Evolutionary conservation across 352 stramenopile genomes (phyloP), one percentile per base, ranked within the genome.

Genomic region (Saprolegnia diclina): DNA sequence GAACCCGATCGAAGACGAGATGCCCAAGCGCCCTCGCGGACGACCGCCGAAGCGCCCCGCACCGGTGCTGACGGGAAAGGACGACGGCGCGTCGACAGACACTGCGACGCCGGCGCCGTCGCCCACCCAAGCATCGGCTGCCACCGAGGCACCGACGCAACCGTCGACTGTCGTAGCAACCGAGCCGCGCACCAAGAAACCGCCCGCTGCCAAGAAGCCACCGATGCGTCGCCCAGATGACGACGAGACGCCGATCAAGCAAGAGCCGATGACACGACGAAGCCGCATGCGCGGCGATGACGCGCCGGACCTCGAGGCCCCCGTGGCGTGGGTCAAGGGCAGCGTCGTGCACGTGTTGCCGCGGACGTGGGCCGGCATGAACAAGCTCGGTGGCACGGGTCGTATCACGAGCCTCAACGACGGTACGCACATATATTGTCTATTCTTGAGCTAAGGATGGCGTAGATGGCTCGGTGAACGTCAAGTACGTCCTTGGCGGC

Each of bases 351-450:
- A 97, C 22, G 89, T 97, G 18, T 76, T 80, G 35, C 76, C 85
- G 32, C 81, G 94, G 16, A 97, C 89, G 64, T 97, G 91, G 90
- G 72, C 85, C 5, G 94, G 94, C 0, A 88, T 97, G 26, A 98
- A 98, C 79, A 95, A 96, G 75, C 82, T 77, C 13, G 92, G 94
- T 21, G 94, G 94, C 13, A 79, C 91, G 0, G 94, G 79, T 11
- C 81, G 83, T 64, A 91, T 97, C 54, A 88, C 75, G 4, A 75
- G 82, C 18, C 72, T 88, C 21, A 73, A 94, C 55, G 72, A 42
- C 10, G 72, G 80, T 88, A 63, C 24, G 59, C 54, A 11, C 5
- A 29, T 40, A n/a, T n/a, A n/a, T n/a, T n/a, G 11, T 46, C 18
- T 16, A 62, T 62, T 13, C 4, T 22, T 50, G 32, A 7, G n/a